Base-by-base conservation (phyloP, 2,329 filamentous ascomycete species). In the Leptographium radiaticola region DNA sequence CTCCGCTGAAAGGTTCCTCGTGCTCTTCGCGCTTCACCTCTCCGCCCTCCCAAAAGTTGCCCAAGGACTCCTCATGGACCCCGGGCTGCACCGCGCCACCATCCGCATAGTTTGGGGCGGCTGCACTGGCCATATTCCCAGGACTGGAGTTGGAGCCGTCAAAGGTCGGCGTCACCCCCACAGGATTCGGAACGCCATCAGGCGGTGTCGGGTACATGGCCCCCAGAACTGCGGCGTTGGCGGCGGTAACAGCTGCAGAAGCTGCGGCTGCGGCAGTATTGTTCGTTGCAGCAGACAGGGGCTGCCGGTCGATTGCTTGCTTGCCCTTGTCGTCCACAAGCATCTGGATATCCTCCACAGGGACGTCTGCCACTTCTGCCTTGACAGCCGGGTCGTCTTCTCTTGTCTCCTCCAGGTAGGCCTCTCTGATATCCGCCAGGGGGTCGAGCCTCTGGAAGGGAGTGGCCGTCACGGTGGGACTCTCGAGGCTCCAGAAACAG, bases 151-250 rank as follows among this genome's bases (percentile, higher is more conserved):
- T 68, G 2, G 70, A 71, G 6, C 74, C 75, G 55, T 84, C 80
- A 52, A 81, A 71, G 2, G 76, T 76, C 5, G 79, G 76, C 0
- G 77, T 78, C 8, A 75, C 71, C 4, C 74, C 80, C 11, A 73
- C 66, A 2, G 69, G 66, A 51, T 73, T 72, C 43, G 80, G 80
- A 18, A 83, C 68, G 15, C 75, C 82, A 62, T 87, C 84, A 12
- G 84, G 84, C 2, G 84, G 84, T 7, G 84, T 88, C 10, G 82
- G 84, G 63, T 88, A 87, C 67, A 87, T 80, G 2, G 77, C 74
- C 44, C 77, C 76, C 30, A 71, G 67, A 8, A 57, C 56, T 9
- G 60, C 56, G 7, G 57, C 67, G 8, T 70, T 56, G 43, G 67
- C 71, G 6, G 53, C 43, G 2, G 51, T 43, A 7, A n/a, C 15